Conservation (phyloP, 202 grass and related monocot genomes). For the Zoysia matrella region DNA sequence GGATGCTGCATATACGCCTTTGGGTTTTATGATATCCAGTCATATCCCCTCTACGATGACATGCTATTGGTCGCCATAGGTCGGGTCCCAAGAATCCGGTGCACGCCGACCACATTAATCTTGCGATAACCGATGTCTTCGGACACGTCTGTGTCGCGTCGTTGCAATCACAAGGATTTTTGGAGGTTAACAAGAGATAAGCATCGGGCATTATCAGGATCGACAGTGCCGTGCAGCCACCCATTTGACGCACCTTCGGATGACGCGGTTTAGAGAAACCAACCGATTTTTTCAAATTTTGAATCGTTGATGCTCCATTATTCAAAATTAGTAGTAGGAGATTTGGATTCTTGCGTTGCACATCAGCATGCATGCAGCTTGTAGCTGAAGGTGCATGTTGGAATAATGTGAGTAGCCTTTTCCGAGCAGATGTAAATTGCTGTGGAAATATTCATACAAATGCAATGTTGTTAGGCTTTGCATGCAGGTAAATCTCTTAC, state of each 20-base stretch:
- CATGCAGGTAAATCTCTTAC: background rate
- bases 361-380: background rate
- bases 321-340: background rate
- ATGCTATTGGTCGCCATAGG: too few relatives aligned
- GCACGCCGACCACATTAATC: conserved; percentile 53
- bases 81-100: conserved; percentile 45
- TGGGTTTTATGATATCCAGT: conserved; percentile 34
- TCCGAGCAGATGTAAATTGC: background rate
- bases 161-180: conserved; percentile 46
- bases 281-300: background rate
- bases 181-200: conserved; percentile 42
- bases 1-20: conserved; percentile 30
- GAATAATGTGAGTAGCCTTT: background rate
- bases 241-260: conserved; percentile 36
- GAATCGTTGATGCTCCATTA: background rate
- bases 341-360: background rate
- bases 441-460: background rate
- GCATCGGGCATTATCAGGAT: conserved; percentile 50
- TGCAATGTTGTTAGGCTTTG: background rate
- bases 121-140: conserved; percentile 47
- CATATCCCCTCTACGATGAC: background rate
- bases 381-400: background rate
- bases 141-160: conserved; percentile 30
- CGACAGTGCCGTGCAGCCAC: conserved; percentile 35
- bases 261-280: conserved; percentile 17